Evolutionary conservation across 768 basidiomycete species (phyloP), one percentile per base, ranked within the genome.

Genomic region (Boletus subparvulus): DNA sequence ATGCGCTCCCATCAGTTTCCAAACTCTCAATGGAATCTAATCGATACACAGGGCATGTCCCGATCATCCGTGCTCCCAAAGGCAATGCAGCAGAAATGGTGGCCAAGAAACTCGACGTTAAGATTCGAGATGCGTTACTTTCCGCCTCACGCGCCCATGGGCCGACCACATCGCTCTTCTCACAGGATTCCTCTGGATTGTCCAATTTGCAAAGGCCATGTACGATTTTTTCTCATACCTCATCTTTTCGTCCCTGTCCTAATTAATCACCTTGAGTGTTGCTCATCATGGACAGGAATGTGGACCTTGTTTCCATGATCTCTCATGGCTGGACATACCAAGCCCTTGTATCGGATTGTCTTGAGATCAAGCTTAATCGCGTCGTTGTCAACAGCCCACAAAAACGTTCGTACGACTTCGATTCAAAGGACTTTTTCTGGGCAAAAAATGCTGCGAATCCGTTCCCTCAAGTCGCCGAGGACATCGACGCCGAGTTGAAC

Each of bases 311-410:
- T 2, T 89, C 97, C 9, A 91, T 95, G 79, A 69, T 99, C 19
- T 89, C 91, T 2, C 97, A 99, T 67, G 95, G 95, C 3, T 99
- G 97, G 97, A 98, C 97, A 39, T 99, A 99, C 66, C 97, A 99
- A 74, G 94, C 97, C 0, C 84, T 99, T 30, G 90, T 98, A 1
- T 97, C 96, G 26, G 97, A 99, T 69, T 98, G 97, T 62, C 84
- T 99, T 36, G 90, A 96, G 55, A 95, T 99, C 80, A 95, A 92
- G 72, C 82, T 99, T 17, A 98, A 98, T 72, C 86, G 96, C 8
- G 94, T 99, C 7, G 85, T 92, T 1, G 87, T 99, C 33, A 80
- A 85, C 2, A 81, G 82, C 50, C 81, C 88, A 52, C 88, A 74
- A 88, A 93, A 75, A 73, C 75, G 82, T 50, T 87, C 92, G 1